Conservation (phyloP, 2,329 filamentous ascomycete genomes). For the Karstenula rhodostoma region DNA sequence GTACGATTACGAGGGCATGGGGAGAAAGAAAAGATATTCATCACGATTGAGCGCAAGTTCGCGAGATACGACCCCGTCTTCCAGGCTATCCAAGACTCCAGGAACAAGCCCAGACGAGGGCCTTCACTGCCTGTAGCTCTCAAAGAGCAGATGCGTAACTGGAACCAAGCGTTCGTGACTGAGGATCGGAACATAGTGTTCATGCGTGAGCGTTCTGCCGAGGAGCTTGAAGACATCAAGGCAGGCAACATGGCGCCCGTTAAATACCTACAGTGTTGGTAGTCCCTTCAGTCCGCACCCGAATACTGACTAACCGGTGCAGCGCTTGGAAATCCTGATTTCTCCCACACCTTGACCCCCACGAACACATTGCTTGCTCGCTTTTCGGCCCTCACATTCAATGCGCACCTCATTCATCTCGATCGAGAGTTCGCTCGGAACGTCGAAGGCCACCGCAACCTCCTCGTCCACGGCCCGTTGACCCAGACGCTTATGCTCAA, state of each 20-base stretch:
- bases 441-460: slow-evolving; percentile 76
- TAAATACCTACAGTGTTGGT: slow-evolving; percentile 51
- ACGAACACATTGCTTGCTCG: slow-evolving; percentile 80
- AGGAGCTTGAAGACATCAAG: slow-evolving; percentile 44
- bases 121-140: neutral
- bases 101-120: slow-evolving; percentile 15
- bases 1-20: slow-evolving; percentile 60
- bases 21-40: slow-evolving; percentile 63
- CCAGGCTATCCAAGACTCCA: slow-evolving; percentile 1
- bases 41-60: slow-evolving; percentile 65
- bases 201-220: slow-evolving; percentile 60
- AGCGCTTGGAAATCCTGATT: slow-evolving; percentile 62
- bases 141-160: slow-evolving; percentile 18
- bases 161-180: slow-evolving; percentile 55
- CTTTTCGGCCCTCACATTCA: slow-evolving; percentile 86
- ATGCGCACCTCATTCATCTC: slow-evolving; percentile 90
- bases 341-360: slow-evolving; percentile 69
- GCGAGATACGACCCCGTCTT: slow-evolving; percentile 35
- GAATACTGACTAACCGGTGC: slow-evolving; percentile 24
- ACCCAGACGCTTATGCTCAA: slow-evolving; percentile 79
- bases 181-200: slow-evolving; percentile 72
- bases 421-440: slow-evolving; percentile 74
- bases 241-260: slow-evolving; percentile 35
- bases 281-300: neutral
- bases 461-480: slow-evolving; percentile 89